Base-by-base conservation (phyloP, 768 basidiomycete genomes). In the Termitomyces sp. region DNA sequence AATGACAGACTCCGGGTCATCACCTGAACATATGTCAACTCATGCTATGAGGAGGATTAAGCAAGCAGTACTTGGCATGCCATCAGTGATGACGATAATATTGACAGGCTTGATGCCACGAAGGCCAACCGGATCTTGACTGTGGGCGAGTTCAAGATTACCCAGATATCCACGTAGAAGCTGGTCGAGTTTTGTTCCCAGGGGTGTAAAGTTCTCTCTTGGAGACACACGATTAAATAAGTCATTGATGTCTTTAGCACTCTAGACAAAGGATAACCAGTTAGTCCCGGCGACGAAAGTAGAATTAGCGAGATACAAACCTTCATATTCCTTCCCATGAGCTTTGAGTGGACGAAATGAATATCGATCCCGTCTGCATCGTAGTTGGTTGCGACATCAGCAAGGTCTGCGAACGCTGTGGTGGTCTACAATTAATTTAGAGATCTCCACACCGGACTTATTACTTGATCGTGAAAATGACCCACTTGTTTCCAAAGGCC, bases 281-380 rank as follows among this genome's bases (percentile, higher is more conserved):
- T 47, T 3, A 47, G 24, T 53, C 41, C 34, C 31, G 47, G 32
- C 44, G 16, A 3, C 43, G 48, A 48, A 32, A 24, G 27, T 13
- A 51, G 18, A 34, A n/a, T 27, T 13, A 14, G n/a, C 46, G 27
- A 26, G 29, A 37, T 5, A 46, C 65, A 48, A 57, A 72, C 82
- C 70, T 73, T 77, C 56, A 83, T 47, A 57, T 75, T 72, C 10
- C 54, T 46, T 0, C 73, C 74, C 34, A 63, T 62, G 53, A 55
- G 62, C 31, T 55, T 42, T 51, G 74, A 65, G 59, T 87, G 86
- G 53, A 88, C 63, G 69, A 88, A 88, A 61, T 81, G 69, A 4
- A 87, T 72, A 57, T 87, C 86, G 41, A 88, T 78, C 2, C 86
- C 86, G 56, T 85, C 78, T 6, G 60, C 64, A 59, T 85, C 85